Evolutionary conservation across 2,329 filamentous ascomycete genomes (phyloP).

Genomic region (Ophiostoma triangulosporum): DNA sequence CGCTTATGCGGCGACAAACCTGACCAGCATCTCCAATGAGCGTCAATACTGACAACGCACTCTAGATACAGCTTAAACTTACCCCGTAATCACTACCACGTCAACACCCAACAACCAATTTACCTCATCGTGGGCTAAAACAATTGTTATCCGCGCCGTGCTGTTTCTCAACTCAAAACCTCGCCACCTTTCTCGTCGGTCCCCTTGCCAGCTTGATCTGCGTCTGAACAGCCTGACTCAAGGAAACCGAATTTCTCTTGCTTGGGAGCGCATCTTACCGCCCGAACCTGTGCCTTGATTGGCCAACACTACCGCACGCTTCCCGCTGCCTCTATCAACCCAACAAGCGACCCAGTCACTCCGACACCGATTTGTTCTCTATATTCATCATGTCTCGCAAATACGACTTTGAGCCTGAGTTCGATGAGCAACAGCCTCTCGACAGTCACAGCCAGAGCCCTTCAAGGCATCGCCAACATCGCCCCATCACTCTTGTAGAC

Average conservation of each 20-base stretch:
- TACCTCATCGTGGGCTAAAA: neutral
- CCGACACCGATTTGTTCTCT: neutral
- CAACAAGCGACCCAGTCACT: neutral
- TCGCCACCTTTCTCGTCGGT: neutral
- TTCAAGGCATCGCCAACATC: constrained; percentile 4
- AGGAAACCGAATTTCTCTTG: constrained; percentile 6
- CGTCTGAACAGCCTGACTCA: constrained; percentile 1
- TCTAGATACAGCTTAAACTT: too few species aligned
- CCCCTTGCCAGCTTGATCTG: neutral
- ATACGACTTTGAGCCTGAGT: constrained; percentile 15
- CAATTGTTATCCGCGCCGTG: neutral
- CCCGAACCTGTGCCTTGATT: neutral
- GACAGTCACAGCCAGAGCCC: constrained; percentile 9
- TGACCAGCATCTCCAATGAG: neutral
- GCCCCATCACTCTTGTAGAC: constrained; percentile 7
- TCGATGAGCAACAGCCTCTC: constrained; percentile 14
- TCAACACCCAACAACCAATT: neutral
- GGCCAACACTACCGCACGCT: neutral
- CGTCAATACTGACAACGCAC: too few species aligned
- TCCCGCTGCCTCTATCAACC: neutral
- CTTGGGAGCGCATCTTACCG: neutral
- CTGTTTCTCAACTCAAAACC: neutral
- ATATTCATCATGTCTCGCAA: constrained; percentile 12
- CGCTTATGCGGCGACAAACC: neutral
- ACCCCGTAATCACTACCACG: neutral